Evolutionary conservation across 768 basidiomycete genomes (phyloP).

Genomic region (Phylloporus arenicola): DNA sequence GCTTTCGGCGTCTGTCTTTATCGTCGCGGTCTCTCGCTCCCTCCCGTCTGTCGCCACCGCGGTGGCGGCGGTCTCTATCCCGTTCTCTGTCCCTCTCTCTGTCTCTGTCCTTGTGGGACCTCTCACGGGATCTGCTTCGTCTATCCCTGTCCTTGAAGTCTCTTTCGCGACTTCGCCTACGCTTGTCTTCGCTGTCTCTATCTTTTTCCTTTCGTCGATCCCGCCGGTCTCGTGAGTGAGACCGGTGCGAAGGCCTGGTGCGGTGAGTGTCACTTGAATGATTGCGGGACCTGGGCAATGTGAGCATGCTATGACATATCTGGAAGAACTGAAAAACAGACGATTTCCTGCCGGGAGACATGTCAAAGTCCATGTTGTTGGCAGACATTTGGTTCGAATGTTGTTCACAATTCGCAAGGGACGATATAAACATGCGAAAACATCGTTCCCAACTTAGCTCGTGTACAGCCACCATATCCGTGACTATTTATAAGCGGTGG

Average conservation of each 20-base stretch:
- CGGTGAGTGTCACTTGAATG: slow-evolving; percentile 73
- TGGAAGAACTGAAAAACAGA: slow-evolving; percentile 32
- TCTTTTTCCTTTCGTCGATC: slow-evolving; percentile 46
- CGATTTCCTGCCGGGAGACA: slow-evolving; percentile 57
- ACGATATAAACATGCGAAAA: slow-evolving; percentile 31
- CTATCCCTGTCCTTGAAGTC: slow-evolving; percentile 47
- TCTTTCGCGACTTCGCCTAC: slow-evolving; percentile 58
- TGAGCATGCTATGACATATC: not conserved
- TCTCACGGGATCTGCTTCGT: slow-evolving; percentile 46
- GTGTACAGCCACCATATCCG: slow-evolving; percentile 21
- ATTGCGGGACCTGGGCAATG: slow-evolving; percentile 52
- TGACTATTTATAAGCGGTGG: not conserved
- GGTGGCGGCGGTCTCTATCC: slow-evolving; percentile 38
- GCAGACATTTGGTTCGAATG: slow-evolving; percentile 36
- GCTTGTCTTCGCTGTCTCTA: slow-evolving; percentile 51
- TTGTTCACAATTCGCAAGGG: slow-evolving; percentile 8
- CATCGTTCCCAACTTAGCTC: slow-evolving; percentile 20
- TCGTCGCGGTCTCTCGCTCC: slow-evolving; percentile 48
- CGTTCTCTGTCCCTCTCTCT: too few species aligned
- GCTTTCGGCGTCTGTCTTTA: slow-evolving; percentile 56
- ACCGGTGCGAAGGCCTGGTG: slow-evolving; percentile 68
- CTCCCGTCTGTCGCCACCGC: slow-evolving; percentile 43
- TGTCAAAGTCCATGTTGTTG: slow-evolving; percentile 60
- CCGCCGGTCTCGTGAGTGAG: slow-evolving; percentile 54
- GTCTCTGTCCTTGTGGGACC: slow-evolving; percentile 37